Evolutionary conservation across 192 early-diverging fungal genomes (phyloP).

Genomic region (Cladochytrium replicatum): DNA sequence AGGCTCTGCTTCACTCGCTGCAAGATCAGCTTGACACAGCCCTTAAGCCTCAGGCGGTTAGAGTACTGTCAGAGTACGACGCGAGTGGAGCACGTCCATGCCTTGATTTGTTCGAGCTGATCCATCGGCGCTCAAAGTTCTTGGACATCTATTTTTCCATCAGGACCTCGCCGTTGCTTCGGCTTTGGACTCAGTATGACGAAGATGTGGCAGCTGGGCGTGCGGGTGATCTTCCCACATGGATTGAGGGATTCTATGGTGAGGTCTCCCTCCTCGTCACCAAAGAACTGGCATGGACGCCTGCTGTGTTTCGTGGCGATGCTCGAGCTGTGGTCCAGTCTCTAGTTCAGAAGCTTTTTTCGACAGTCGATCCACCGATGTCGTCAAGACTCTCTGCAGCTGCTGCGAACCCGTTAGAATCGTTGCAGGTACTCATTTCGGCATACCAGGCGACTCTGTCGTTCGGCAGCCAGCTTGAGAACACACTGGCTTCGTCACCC

Average conservation of each 20-base stretch:
- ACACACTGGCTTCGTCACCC: constrained; percentile 6
- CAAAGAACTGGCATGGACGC: constrained; percentile 50
- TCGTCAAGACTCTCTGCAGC: constrained; percentile 12
- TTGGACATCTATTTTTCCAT: constrained; percentile 46
- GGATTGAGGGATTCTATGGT: constrained; percentile 41
- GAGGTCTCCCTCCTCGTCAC: constrained; percentile 37
- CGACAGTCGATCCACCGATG: constrained; percentile 39
- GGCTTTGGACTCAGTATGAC: constrained; percentile 35
- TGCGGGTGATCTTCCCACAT: constrained; percentile 24
- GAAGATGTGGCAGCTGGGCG: constrained; percentile 3
- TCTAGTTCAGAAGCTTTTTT: constrained; percentile 41
- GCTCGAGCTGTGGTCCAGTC: constrained; percentile 31
- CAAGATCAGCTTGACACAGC: constrained; percentile 50
- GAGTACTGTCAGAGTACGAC: constrained; percentile 50
- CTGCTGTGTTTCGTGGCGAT: constrained; percentile 44
- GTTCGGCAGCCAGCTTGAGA: constrained; percentile 47
- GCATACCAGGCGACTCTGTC: constrained; percentile 40
- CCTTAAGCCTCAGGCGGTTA: constrained; percentile 36
- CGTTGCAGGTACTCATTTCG: constrained; percentile 28
- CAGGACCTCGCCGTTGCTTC: constrained; percentile 30
- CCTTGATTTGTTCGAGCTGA: constrained; percentile 47
- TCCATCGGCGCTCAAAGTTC: constrained; percentile 47
- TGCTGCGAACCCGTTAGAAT: constrained; percentile 8
- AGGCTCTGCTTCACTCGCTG: constrained; percentile 39
- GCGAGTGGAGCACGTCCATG: constrained; percentile 36